Percentiles rank a stretch among this genome's conserved stretches.
Evolutionary conservation across 805 yeast genomes (phyloP).

Genomic region (Pichia paraexigua): DNA sequence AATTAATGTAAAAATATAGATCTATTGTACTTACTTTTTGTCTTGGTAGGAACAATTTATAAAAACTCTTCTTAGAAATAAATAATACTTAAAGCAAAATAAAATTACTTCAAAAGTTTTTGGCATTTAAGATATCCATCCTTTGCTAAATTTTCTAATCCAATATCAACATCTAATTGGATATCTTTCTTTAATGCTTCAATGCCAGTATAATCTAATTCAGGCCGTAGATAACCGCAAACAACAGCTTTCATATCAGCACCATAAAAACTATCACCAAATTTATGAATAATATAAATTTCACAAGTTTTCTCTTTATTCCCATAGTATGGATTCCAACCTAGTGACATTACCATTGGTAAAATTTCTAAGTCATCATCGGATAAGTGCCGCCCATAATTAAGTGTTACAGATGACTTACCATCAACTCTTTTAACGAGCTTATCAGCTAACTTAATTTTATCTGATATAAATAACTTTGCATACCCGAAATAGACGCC

Average conservation of each 20-base stretch:
- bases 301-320: constrained; percentile 80
- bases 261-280: constrained; percentile 68
- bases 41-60: neutral
- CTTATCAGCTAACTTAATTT: neutral
- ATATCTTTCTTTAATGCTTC: constrained; percentile 86
- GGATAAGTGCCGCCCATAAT: constrained; percentile 48
- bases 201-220: constrained; percentile 68
- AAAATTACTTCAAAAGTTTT: constrained; percentile 8
- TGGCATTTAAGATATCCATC: constrained; percentile 34
- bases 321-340: constrained; percentile 89
- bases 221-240: constrained; percentile 88
- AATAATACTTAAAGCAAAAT: neutral
- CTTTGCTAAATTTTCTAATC: constrained; percentile 40
- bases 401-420: constrained; percentile 41
- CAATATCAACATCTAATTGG: constrained; percentile 65
- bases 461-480: neutral
- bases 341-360: constrained; percentile 94
- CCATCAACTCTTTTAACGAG: constrained; percentile 28
- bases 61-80: neutral
- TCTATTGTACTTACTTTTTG: neutral
- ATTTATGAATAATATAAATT: constrained; percentile 75
- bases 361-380: constrained; percentile 39
- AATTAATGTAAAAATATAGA: constrained; percentile 20
- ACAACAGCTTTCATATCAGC: constrained; percentile 61
- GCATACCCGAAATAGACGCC: constrained; percentile 89